Evolutionary conservation across 179 eudicot species (phyloP).

Genomic region (Sideroxylon spinosum): DNA sequence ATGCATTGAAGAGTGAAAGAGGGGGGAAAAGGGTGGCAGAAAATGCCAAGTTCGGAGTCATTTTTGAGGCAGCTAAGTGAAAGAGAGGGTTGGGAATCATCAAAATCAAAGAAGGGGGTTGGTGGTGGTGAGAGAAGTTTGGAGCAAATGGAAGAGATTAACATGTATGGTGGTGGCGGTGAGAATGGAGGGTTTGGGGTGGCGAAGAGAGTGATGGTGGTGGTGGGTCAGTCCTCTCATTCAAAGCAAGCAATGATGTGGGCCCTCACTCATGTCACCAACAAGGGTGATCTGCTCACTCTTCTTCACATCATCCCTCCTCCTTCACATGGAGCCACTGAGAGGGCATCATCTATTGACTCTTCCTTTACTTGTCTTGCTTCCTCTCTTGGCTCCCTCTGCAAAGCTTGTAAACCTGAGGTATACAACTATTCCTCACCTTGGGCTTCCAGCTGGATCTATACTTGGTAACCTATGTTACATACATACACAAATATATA

Average conservation of each 20-base stretch:
- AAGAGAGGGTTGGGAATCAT: slow-evolving; percentile 58
- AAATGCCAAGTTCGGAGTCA: slow-evolving; percentile 52
- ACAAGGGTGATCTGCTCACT: slow-evolving; percentile 76
- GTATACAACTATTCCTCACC: slow-evolving; percentile 17
- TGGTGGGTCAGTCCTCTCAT: slow-evolving; percentile 64
- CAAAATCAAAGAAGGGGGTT: slow-evolving; percentile 57
- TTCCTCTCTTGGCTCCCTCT: slow-evolving; percentile 69
- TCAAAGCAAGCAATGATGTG: slow-evolving; percentile 94
- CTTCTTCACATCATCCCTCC: slow-evolving; percentile 56
- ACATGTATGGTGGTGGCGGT: slow-evolving; percentile 26
- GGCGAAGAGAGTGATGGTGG: slow-evolving; percentile 87
- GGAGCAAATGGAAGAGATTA: slow-evolving; percentile 55
- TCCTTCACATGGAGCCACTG: slow-evolving; percentile 9
- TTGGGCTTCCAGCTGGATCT: too few relatives aligned
- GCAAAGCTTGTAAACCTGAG: slow-evolving; percentile 89
- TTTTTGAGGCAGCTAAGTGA: slow-evolving; percentile 61
- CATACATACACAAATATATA: too few relatives aligned
- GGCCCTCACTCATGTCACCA: slow-evolving; percentile 83
- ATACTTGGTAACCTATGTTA: too few relatives aligned
- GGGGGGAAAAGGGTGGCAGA: not conserved
- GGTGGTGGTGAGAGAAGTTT: slow-evolving; percentile 21
- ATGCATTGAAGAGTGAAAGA: not conserved
- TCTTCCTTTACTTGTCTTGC: slow-evolving; percentile 49
- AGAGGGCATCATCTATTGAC: slow-evolving; percentile 7
- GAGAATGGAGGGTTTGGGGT: slow-evolving; percentile 15